phyloP scores from a whole-genome alignment of 2,329 filamentous ascomycete species.

The Ascocoryne sarcoides region DNA sequence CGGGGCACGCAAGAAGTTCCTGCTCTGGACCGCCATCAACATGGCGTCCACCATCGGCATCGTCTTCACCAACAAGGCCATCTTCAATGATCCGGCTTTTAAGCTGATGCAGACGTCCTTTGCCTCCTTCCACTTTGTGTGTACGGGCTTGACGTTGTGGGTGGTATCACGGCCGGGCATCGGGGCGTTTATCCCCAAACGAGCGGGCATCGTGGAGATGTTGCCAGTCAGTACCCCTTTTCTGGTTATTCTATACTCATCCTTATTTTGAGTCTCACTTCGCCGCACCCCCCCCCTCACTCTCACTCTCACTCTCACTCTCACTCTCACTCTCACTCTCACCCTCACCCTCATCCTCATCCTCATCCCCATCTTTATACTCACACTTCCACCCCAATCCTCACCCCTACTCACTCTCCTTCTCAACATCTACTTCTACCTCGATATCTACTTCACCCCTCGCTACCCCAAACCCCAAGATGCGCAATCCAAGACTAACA shows the following conservation, averaged over 20 bases:
- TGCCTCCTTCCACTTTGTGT: constrained; percentile 22
- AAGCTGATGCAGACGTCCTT: constrained; percentile 24
- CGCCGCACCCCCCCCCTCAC: background rate
- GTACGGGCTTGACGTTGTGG: constrained; percentile 21
- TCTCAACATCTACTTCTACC: background rate
- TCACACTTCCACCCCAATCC: background rate
- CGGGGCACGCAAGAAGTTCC: constrained; percentile 9
- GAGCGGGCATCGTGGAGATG: constrained; percentile 21
- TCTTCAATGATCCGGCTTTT: constrained; percentile 22
- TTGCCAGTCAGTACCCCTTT: constrained; percentile 15
- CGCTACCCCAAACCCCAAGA: too few relatives aligned
- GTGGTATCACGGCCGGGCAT: constrained; percentile 17
- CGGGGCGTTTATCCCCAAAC: constrained; percentile 21
- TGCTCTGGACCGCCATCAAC: constrained; percentile 20
- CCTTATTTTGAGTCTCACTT: background rate
- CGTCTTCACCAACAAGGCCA: constrained; percentile 25
- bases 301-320: background rate
- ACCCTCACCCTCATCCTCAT: background rate
- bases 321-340: background rate
- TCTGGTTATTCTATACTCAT: too few relatives aligned
- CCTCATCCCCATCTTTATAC: background rate
- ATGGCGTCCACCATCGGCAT: constrained; percentile 23
- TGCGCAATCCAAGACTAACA: constrained; percentile 2
- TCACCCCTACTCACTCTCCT: background rate
- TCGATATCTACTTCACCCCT: background rate